Evolutionary conservation across 257 asterid species (phyloP), one percentile per base, ranked within the genome.

Genomic region (Parsonsia alboflavescens): DNA sequence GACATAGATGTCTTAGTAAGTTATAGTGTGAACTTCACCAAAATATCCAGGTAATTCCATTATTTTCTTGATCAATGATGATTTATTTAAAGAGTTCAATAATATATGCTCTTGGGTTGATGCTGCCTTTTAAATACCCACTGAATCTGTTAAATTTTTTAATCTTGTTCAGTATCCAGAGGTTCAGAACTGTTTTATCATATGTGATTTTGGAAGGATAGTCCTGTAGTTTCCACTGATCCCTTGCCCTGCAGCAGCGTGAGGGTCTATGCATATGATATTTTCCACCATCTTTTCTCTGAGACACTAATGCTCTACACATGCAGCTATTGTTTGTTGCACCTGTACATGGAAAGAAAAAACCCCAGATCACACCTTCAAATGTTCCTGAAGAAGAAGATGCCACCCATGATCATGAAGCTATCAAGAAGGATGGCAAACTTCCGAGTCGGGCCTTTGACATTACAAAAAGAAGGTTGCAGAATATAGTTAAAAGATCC

Each of bases 251-350:
- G 5, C 50, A 16, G 26, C 0, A 26, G 48, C 59, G 39, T 49
- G n/a, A 28, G 30, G n/a, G 41, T 33, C 30, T 46, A 70, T 48
- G 26, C 33, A 48, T 30, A 53, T 22, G 26, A 17, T 57, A 7
- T 45, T 61, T 30, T 65, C 57, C 13, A 19, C 46, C 10, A 1
- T 19, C 41, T 68, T 49, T 69, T 69, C 22, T 46, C 44, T 24
- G 44, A 13, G 42, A 69, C n/a, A 24, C 42, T 64, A 63, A 19
- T 67, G 68, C 65, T 48, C 36, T 80, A 72, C 62, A 62, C 50
- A 30, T 80, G 80, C 86, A 94, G 99, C 87, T 92, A 66, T 82
- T 94, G 81, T 92, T 94, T 83, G 92, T 94, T 76, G 89, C 87
- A 7, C 96, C 93, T 8, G 79, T 94, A 76, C 88, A 85, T 75